These are phyloP conservation scores for Pythium insidiosum DNA, from an alignment of 352 stramenopile genomes.

Conservation along the genomic window DNA sequence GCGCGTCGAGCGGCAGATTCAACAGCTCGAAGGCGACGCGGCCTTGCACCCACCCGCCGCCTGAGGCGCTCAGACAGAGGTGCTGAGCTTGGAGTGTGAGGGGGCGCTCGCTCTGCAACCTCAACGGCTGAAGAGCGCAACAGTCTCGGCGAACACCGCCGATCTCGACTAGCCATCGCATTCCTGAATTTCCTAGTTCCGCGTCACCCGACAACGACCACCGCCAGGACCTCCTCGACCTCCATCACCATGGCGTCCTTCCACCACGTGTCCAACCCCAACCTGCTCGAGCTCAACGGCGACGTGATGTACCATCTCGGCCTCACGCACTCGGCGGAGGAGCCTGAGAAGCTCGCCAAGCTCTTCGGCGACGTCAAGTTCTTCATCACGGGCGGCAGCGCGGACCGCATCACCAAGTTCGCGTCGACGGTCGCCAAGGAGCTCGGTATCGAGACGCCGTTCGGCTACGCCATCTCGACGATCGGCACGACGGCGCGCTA, in stretches of 20 bases:
- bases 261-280: constrained; percentile 49
- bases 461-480: constrained; percentile 47
- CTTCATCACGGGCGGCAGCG: constrained; percentile 64
- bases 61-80: no score
- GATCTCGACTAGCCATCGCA: no score
- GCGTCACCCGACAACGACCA: no score
- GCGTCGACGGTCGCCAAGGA: constrained; percentile 42
- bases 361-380: constrained; percentile 77
- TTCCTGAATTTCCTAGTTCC: no score
- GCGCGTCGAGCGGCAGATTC: no score
- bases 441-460: constrained; percentile 47
- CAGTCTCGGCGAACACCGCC: no score
- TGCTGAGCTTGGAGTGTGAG: no score
- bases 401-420: constrained; percentile 72
- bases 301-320: constrained; percentile 80
- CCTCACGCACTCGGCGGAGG: constrained; percentile 41
- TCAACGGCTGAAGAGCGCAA: no score
- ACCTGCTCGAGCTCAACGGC: constrained; percentile 44
- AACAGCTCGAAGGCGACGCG: no score
- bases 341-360: constrained; percentile 28
- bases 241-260: not conserved
- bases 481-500: constrained; percentile 71
- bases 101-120: no score
- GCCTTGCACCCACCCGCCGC: no score
- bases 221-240: no score